Conservation (phyloP, 306 rosid genomes). For the Pyrus betulifolia region DNA sequence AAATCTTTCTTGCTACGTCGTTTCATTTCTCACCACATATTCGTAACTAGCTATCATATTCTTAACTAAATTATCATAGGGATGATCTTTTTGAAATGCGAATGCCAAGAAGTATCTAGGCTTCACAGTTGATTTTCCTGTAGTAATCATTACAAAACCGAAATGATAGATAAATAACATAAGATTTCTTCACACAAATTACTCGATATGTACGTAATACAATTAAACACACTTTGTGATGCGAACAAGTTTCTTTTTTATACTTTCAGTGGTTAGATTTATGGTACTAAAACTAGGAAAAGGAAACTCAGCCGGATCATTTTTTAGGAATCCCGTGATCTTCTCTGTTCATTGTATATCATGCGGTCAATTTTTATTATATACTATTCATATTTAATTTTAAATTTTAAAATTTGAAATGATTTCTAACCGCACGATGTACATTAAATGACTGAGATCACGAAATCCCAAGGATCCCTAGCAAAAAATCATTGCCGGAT, state of each 20-base stretch:
- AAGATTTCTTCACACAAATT: background rate
- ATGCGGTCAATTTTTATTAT: too few relatives aligned
- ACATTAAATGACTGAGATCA: too few relatives aligned
- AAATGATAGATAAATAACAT: too few relatives aligned
- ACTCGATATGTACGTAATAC: background rate
- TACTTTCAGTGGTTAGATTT: background rate
- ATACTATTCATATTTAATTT: too few relatives aligned
- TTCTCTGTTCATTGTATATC: fast-evolving
- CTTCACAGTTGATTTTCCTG: background rate
- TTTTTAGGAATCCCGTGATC: too few relatives aligned
- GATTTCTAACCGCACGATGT: too few relatives aligned
- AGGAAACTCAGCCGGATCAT: fast-evolving
- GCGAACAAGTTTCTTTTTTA: too few relatives aligned
- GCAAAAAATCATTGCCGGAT: too few relatives aligned
- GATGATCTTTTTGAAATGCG: background rate
- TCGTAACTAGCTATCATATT: background rate
- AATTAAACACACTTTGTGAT: background rate
- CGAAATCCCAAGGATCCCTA: fast-evolving
- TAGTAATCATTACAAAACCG: background rate
- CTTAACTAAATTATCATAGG: background rate
- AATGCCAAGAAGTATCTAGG: background rate
- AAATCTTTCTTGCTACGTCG: background rate
- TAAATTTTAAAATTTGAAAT: too few relatives aligned
- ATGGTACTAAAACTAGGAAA: background rate
- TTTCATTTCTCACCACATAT: background rate